These are phyloP conservation scores for Solanum virginianum DNA, from an alignment of 257 asterid genomes.

Conservation along the genomic window DNA sequence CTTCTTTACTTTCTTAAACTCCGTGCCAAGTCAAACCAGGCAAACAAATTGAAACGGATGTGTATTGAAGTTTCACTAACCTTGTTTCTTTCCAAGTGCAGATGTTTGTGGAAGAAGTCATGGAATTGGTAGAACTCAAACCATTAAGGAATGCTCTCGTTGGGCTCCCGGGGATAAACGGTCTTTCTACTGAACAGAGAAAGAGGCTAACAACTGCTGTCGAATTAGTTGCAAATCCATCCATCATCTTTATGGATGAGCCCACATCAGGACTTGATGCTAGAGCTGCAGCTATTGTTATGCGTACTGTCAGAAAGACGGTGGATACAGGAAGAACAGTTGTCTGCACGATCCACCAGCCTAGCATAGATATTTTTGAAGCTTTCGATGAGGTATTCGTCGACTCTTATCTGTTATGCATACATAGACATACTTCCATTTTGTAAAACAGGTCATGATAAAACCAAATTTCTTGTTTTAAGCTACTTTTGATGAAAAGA, in stretches of 20 bases:
- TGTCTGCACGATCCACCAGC: constrained; percentile 85
- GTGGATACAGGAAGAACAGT: constrained; percentile 85
- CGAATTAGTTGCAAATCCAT: constrained; percentile 78
- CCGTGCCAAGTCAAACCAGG: background rate
- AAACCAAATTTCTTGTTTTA: background rate
- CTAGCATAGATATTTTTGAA: constrained; percentile 83
- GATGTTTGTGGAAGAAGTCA: constrained; percentile 90
- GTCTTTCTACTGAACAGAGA: constrained; percentile 82
- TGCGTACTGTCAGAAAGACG: constrained; percentile 78
- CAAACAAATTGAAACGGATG: background rate
- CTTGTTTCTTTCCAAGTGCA: background rate
- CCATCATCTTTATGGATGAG: constrained; percentile 84
- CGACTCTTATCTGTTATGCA: background rate
- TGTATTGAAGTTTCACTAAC: background rate
- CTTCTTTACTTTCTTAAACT: background rate
- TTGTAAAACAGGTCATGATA: background rate
- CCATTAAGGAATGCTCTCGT: constrained; percentile 61
- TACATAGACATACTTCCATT: background rate
- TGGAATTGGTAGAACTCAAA: constrained; percentile 74
- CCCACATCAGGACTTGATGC: constrained; percentile 92
- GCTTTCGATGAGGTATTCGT: constrained; percentile 72
- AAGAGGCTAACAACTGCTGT: constrained; percentile 83
- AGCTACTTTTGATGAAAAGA: constrained; percentile 57
- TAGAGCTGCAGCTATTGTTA: constrained; percentile 83
- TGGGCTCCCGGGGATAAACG: constrained; percentile 78